Evolutionary conservation across 2,329 filamentous ascomycete genomes (phyloP), one percentile per base, ranked within the genome.

Genomic region (Trichoderma breve): DNA sequence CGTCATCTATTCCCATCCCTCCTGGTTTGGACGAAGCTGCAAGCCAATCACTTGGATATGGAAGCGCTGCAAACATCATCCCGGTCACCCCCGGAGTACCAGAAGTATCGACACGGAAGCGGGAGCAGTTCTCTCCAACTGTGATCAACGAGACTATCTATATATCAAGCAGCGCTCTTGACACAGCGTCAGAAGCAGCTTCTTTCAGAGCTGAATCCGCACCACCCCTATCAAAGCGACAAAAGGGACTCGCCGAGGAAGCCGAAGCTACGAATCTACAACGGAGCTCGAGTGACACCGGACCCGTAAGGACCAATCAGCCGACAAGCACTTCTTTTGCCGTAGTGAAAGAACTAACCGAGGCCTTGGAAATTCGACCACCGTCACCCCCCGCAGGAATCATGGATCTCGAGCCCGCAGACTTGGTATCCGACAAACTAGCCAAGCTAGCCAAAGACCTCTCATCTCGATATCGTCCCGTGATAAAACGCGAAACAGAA

Each of bases 401-500:
- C 18, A 76, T 80, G 2, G 80, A 82, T n/a, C 80, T 92, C 63
- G 76, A 79, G 3, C 81, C 84, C 0, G 69, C 78, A 3, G 85
- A 86, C 39, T 82, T 93, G 55, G 79, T 93, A 53, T 92, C 92
- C 0, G 80, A 82, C 9, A 84, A 86, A 74, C 82, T 93, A 1
- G 85, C 85, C 3, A 79, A 82, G 65, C 77, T 81, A 0, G 84
- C 86, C n/a, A 82, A 88, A 30, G 83, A 87, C 18, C 81, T 90
- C 4, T 74, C 81, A 0, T 84, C 83, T 3, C 85, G 86, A 4
- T 93, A 88, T 79, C 83, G 80, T 5, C 90, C 91, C 4, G 64
- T 63, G 6, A 32, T 67, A 7, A 71, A 30, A n/a, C 76, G 80
- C 0, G 74, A 76, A 6, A 74, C 80, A 1, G 84, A 87, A 66